Evolutionary conservation across 148 eudicot genomes (phyloP), one percentile per base, ranked within the genome.

Genomic region (Silene uniflora): DNA sequence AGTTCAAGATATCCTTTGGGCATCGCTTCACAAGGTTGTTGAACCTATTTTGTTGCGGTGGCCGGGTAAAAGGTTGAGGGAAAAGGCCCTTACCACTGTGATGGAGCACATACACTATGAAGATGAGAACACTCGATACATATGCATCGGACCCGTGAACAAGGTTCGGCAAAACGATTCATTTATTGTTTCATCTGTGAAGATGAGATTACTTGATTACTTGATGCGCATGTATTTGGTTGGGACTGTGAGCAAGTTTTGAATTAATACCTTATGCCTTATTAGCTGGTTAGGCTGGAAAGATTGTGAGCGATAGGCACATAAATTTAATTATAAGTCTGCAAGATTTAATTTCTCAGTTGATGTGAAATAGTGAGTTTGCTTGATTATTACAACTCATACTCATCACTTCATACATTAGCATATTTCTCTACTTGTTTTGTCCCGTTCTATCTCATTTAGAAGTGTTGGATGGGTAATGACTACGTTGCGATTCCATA

Each of bases 51-150:
- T 95, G 67, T 77, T 86, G 91, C 86, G 69, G 27, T 92, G 99
- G 99, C 99, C 99, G 19, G 96, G 87, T 23, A 91, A 89, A 70
- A 92, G 80, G 80, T 79, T 95, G 78, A 90, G 99, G 79, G 99
- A 95, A 72, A 92, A 85, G 78, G 85, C 99, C 62, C 88, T 95
- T 76, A 77, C 85, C 67, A 82, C 84, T 55, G 91, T 81, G 71
- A 92, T 95, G 97, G 90, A 95, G 78, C 97, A 95, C 83, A 84
- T 95, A 81, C 99, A 95, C 77, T 95, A 95, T 81, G 99, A 95
- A 81, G 99, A 95, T 85, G 97, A 90, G 84, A 95, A 92, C 81
- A 95, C 97, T 79, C 88, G 94, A 22, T 95, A 95, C 76, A 63
- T 95, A 79, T 95, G 99, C 91, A 92, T 92, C 39, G 99, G 98